Evolutionary conservation across 768 basidiomycete genomes (phyloP).

Genomic region (Chalciporus piperatus): DNA sequence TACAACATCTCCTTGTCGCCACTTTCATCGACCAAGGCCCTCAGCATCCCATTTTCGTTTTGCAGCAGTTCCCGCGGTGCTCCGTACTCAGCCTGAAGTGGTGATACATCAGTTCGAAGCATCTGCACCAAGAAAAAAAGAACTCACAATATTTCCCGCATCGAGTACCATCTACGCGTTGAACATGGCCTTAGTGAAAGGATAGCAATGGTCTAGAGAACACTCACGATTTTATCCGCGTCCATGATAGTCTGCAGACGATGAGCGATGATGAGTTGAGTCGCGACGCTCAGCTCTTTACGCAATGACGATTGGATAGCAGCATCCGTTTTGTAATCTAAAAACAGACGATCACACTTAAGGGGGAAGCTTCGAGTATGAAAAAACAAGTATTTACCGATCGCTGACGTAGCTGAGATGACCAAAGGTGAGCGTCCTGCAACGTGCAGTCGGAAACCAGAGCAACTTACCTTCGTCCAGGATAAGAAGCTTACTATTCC

Average conservation of each 20-base stretch:
- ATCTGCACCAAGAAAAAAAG: background rate
- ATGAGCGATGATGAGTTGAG: conserved; percentile 59
- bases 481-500: conserved; percentile 55
- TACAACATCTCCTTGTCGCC: conserved; percentile 49
- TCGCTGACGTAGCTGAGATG: conserved; percentile 42
- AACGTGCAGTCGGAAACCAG: background rate
- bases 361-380: background rate
- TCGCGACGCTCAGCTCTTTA: conserved; percentile 42
- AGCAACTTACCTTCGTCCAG: conserved; percentile 49
- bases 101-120: background rate
- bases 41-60: conserved; percentile 49
- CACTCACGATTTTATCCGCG: conserved; percentile 53
- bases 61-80: conserved; percentile 47
- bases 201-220: background rate
- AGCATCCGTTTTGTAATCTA: conserved; percentile 56
- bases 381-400: conserved; percentile 26
- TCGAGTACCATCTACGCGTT: conserved; percentile 42
- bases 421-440: background rate
- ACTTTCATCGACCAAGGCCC: conserved; percentile 56
- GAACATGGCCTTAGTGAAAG: too few relatives aligned
- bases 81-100: conserved; percentile 46
- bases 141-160: conserved; percentile 38
- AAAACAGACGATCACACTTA: background rate
- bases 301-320: conserved; percentile 57
- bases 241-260: conserved; percentile 59